phyloP scores from a whole-genome alignment of 2,329 filamentous ascomycete genomes.

The Sarocladium kiliense region DNA sequence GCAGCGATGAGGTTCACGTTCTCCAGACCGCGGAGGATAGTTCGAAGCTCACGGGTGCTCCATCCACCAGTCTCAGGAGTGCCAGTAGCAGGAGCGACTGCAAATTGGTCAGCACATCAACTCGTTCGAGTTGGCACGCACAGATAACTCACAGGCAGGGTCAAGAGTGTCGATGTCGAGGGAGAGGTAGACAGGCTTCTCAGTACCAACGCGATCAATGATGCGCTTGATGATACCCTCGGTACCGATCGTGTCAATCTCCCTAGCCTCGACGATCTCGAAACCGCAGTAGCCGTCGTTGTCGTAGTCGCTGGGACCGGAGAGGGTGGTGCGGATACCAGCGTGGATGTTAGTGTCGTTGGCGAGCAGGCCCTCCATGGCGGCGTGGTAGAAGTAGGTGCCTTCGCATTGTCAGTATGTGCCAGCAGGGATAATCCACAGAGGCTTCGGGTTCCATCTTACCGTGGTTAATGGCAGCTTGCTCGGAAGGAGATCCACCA shows the following conservation, averaged over 20 bases:
- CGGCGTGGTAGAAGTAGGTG: slow-evolving; percentile 82
- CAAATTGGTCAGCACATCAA: background rate
- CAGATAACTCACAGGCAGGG: slow-evolving; percentile 43
- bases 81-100: slow-evolving; percentile 64
- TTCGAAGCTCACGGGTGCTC: slow-evolving; percentile 83
- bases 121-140: too few species aligned
- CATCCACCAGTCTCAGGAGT: slow-evolving; percentile 89
- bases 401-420: slow-evolving; percentile 60
- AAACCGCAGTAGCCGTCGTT: slow-evolving; percentile 84
- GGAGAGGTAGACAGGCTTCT: slow-evolving; percentile 79
- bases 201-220: slow-evolving; percentile 65
- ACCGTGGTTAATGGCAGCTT: slow-evolving; percentile 74
- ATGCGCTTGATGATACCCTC: slow-evolving; percentile 67
- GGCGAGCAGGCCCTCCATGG: slow-evolving; percentile 68
- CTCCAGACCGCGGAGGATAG: slow-evolving; percentile 77
- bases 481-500: slow-evolving; percentile 71
- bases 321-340: slow-evolving; percentile 78
- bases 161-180: slow-evolving; percentile 93
- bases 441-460: too few species aligned
- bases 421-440: too few species aligned
- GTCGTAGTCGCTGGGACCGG: slow-evolving; percentile 74
- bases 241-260: slow-evolving; percentile 78
- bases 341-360: slow-evolving; percentile 88
- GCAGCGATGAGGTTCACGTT: slow-evolving; percentile 80
- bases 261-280: slow-evolving; percentile 76